Base-by-base conservation (phyloP, 306 rosid species). In the Mucuna pruriens region DNA sequence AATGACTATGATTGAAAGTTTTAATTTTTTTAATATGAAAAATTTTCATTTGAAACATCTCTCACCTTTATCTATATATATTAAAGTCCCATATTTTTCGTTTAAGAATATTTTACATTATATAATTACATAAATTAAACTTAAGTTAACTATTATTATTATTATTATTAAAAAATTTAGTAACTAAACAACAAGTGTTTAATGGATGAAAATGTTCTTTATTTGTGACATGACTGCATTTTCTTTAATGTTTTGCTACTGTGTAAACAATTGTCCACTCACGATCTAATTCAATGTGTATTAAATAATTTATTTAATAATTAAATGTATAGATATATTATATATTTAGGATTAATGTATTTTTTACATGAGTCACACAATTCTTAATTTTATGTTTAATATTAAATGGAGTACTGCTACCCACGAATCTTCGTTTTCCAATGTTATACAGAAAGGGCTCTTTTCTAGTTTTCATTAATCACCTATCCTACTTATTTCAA, bases 351-450 rank as follows among this genome's bases (percentile, higher is more conserved):
- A 13, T 26, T 20, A 31, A 54, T 17, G 1, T 31, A 25, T 51
- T 23, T 23, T 34, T 39, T 7, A 63, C 23, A 66, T 36, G 58
- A 16, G 58, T 10, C 82, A 48, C 76, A 68, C 16, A 38, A 78
- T 40, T 45, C 17, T 29, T n/a, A n/a, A n/a, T n/a, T 25, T 76
- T 42, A 45, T 26, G 51, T 6, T 45, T 4, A 33, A 48, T 57
- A 55, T 16, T 19, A 26, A 64, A 52, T 34, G 62, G 46, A 42
- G 48, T 79, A 58, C 71, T 79, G 77, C 76, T 81, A 10, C 31
- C 62, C 76, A 81, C 48, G 67, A 63, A 74, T 64, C 62, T 26
- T 51, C 2, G 19, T 39, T 65, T 73, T 65, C 65, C 80, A 74
- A 81, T 73, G 57, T 65, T 62, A 19, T 25, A 15, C 17, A 22